Percentiles rank a stretch among this genome's conserved stretches.
Evolutionary conservation across 352 stramenopile genomes (phyloP).

Genomic region (Phytophthora crassamura): DNA sequence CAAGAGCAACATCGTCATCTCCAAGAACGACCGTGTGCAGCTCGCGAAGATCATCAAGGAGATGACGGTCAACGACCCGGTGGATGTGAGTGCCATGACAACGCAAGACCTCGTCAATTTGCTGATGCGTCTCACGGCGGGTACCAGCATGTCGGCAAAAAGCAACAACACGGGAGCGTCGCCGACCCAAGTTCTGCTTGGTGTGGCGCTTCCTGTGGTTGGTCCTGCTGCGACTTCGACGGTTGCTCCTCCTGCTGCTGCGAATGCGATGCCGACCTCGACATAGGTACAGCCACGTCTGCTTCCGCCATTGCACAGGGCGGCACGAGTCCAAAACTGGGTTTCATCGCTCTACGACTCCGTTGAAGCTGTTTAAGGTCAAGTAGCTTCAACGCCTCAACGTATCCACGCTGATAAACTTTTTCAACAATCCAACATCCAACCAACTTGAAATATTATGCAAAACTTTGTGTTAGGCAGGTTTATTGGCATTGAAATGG

Average conservation of each 20-base stretch:
- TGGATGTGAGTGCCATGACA: constrained; percentile 2
- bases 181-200: constrained; percentile 13
- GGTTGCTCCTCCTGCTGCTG: constrained; percentile 3
- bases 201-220: constrained; percentile 4
- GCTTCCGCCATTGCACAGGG: too few species aligned
- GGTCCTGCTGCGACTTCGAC: constrained; percentile 1
- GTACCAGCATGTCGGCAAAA: constrained; percentile 19
- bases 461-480: too few species aligned
- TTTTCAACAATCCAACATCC: too few species aligned
- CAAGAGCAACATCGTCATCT: constrained; percentile 25
- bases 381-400: too few species aligned
- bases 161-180: constrained; percentile 15
- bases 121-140: constrained; percentile 1
- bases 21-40: constrained; percentile 19
- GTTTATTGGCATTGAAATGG: constrained; percentile 33
- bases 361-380: too few species aligned
- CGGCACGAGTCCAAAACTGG: too few species aligned
- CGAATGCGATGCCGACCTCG: not conserved
- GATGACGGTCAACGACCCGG: constrained; percentile 11
- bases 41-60: constrained; percentile 25
- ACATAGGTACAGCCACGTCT: too few species aligned
- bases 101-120: constrained; percentile 9
- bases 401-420: too few species aligned
- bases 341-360: too few species aligned
- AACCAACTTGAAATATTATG: too few species aligned